Evolutionary conservation across 2,329 filamentous ascomycete species (phyloP).

Genomic region (Cytospora schulzeri): DNA sequence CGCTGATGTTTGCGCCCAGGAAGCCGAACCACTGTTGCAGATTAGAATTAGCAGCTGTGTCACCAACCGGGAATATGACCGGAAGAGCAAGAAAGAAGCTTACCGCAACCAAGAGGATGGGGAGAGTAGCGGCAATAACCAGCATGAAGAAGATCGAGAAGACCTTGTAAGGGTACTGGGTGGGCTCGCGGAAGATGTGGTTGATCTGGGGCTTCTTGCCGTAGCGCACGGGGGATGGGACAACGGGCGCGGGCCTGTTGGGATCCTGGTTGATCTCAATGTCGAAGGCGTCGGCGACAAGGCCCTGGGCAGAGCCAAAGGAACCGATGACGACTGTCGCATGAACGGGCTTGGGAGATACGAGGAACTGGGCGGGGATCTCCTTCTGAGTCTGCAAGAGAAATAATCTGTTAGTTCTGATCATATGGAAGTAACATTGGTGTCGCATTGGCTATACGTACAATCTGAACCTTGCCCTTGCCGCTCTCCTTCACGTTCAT

Average conservation of each 20-base stretch:
- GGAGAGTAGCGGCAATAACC: conserved; percentile 73
- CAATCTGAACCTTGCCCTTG: conserved; percentile 82
- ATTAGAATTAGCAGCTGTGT: conserved; percentile 5
- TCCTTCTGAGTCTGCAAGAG: conserved; percentile 76
- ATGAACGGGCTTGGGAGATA: conserved; percentile 66
- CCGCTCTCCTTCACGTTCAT: conserved; percentile 84
- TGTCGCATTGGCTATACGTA: conserved; percentile 51
- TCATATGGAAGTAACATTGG: neutral
- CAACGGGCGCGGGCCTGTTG: conserved; percentile 58
- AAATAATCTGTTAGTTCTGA: conserved; percentile 33
- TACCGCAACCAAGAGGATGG: conserved; percentile 71
- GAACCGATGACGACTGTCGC: conserved; percentile 86
- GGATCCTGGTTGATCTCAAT: conserved; percentile 67
- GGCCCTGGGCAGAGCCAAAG: conserved; percentile 73
- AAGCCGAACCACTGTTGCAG: conserved; percentile 65
- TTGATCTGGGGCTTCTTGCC: conserved; percentile 82
- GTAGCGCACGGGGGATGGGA: conserved; percentile 76
- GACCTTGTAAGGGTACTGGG: conserved; percentile 77
- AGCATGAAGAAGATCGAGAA: conserved; percentile 78
- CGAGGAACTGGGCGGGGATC: conserved; percentile 79
- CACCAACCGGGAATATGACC: neutral
- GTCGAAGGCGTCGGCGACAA: conserved; percentile 72
- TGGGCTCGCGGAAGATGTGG: conserved; percentile 83
- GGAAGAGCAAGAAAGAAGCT: conserved; percentile 35
- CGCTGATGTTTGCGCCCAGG: conserved; percentile 80